Base-by-base conservation (phyloP, 2,329 filamentous ascomycete species). In the Lasiodiplodia gonubiensis region DNA sequence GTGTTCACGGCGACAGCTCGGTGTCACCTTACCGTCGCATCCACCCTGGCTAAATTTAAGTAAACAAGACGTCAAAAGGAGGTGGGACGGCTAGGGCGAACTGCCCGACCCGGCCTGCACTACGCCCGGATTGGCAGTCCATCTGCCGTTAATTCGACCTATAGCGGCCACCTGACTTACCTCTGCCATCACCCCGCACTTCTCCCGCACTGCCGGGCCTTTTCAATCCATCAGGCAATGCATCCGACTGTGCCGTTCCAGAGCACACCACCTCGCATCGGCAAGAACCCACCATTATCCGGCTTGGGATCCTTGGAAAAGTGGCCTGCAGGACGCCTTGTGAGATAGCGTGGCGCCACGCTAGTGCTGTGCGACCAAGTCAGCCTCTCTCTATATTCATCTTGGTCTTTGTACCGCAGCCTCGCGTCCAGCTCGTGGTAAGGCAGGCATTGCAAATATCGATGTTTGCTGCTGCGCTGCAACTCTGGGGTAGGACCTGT, bases 21-120 rank as follows among this genome's bases (percentile, higher is more conserved):
- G 59, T 63, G 59, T 51, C 30, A 63, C 59, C 59, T 25, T 52
- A 39, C 59, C 46, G 59, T 63, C 59, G 59, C 59, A 63, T 63
- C 59, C 59, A 51, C 42, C 46, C 16, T 25, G 39, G 57, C n/a
- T 63, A 37, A 61, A 51, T 52, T 37, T 33, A 61, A 61, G 57
- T 61, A 33, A 61, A 48, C 46, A 51, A 25, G 46, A 63, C n/a
- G 30, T 51, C 46, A 51, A 63, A 51, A 63, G 59, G 59, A 63
- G 59, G 30, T 42, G 59, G 59, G 42, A 49, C 59, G 42, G 59
- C 42, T 49, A 52, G 25, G 59, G 35, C 42, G 59, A 46, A 46
- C 46, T 25, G 21, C 46, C 25, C 18, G 18, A 51, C 14, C 23
- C 30, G 59, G 59, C 27, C 6, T 10, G 59, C 42, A 21, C 42